A percentile compares a stretch with the other conserved stretches of the same genome.
These are phyloP conservation scores for Hysterangium stoloniferum DNA, from an alignment of 768 basidiomycete species.

Conservation along the genomic window DNA sequence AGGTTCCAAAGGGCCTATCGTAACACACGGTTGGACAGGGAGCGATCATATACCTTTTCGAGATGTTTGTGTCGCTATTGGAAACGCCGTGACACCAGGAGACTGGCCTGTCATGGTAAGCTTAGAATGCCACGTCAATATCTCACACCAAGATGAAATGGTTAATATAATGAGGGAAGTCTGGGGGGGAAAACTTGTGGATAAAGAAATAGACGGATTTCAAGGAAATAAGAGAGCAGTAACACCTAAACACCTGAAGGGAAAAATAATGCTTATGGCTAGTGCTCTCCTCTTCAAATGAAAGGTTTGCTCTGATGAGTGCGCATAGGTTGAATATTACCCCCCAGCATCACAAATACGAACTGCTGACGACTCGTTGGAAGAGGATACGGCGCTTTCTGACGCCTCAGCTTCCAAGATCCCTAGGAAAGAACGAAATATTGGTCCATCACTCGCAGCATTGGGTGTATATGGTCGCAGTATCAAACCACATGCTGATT, in stretches of 20 bases:
- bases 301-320: not conserved
- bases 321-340: constrained; percentile 48
- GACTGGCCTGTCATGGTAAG: constrained; percentile 55
- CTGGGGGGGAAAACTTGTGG: constrained; percentile 47
- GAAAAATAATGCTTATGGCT: constrained; percentile 55
- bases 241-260: constrained; percentile 40
- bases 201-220: constrained; percentile 28
- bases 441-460: constrained; percentile 44
- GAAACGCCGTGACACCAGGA: constrained; percentile 28
- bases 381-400: not conserved
- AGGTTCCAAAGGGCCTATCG: constrained; percentile 41
- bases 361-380: not conserved
- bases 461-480: constrained; percentile 56
- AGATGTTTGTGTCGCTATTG: constrained; percentile 47
- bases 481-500: constrained; percentile 49
- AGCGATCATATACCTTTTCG: constrained; percentile 44
- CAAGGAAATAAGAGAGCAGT: constrained; percentile 17
- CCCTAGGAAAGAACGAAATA: constrained; percentile 21
- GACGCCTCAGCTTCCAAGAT: not conserved
- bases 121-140: constrained; percentile 54
- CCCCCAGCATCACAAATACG: not conserved
- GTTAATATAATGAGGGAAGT: constrained; percentile 41
- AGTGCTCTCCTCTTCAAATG: constrained; percentile 11
- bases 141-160: constrained; percentile 43
- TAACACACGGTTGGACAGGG: constrained; percentile 57